A percentile compares a stretch with the other conserved stretches of the same genome.
phyloP scores from a whole-genome alignment of 495 filamentous ascomycete species.

The Podospora anserina region DNA sequence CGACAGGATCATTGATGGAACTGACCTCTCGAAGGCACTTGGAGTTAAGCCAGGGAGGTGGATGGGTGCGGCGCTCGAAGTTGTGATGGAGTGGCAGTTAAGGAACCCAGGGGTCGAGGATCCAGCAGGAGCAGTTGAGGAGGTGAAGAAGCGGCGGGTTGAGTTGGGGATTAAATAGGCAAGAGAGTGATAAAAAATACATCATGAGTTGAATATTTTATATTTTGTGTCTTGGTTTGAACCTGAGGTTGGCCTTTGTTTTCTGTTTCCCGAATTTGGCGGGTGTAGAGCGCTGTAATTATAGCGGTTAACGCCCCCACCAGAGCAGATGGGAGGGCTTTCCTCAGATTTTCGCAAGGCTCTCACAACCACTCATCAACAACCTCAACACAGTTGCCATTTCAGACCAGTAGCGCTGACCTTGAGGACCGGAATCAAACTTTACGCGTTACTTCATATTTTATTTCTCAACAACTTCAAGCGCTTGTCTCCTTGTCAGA shows the following conservation, averaged over 20 bases:
- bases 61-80: slow-evolving; percentile 69
- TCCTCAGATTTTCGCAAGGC: background rate
- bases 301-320: background rate
- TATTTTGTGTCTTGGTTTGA: background rate
- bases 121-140: slow-evolving; percentile 60
- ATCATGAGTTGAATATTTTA: background rate
- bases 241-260: background rate
- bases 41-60: slow-evolving; percentile 67
- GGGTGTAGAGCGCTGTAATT: background rate
- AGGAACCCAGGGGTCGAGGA: slow-evolving; percentile 65
- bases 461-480: background rate
- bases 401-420: background rate
- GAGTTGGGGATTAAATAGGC: slow-evolving; percentile 53
- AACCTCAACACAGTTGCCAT: background rate
- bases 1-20: slow-evolving; percentile 64
- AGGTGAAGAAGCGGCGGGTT: slow-evolving; percentile 51
- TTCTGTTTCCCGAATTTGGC: background rate
- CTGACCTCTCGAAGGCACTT: slow-evolving; percentile 58
- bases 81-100: slow-evolving; percentile 81
- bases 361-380: background rate
- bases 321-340: background rate
- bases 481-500: background rate
- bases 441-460: background rate
- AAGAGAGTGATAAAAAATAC: background rate
- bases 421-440: background rate